phyloP scores from a whole-genome alignment of 2,329 filamentous ascomycete species.

The Blastomyces gilchristii region DNA sequence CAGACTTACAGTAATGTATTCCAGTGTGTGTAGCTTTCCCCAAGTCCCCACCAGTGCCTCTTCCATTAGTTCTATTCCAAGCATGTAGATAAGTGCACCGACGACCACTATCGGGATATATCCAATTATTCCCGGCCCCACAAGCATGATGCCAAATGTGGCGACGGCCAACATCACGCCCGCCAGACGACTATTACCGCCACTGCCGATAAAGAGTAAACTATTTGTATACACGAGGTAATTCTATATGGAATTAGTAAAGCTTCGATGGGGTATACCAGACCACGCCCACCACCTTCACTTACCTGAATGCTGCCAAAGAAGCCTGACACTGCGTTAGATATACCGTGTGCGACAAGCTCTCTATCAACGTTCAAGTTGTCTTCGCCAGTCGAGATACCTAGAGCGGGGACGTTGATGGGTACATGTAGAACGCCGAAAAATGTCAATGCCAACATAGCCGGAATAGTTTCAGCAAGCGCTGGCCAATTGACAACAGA shows the following conservation, averaged over 20 bases:
- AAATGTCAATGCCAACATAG: constrained; percentile 94
- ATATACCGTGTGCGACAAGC: constrained; percentile 82
- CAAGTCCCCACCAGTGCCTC: constrained; percentile 84
- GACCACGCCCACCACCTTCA: not conserved
- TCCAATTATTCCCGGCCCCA: constrained; percentile 79
- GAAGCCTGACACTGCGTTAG: constrained; percentile 80
- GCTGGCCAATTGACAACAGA: constrained; percentile 72
- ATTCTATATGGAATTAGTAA: constrained; percentile 48
- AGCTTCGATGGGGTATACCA: not conserved
- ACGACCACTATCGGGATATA: constrained; percentile 97
- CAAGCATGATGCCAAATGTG: constrained; percentile 71
- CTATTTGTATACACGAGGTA: constrained; percentile 98
- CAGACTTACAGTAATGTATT: constrained; percentile 67
- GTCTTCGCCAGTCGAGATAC: constrained; percentile 82
- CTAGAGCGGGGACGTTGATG: constrained; percentile 92
- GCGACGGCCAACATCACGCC: constrained; percentile 72
- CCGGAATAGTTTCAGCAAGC: constrained; percentile 72
- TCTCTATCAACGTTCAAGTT: constrained; percentile 85
- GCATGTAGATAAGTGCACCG: constrained; percentile 83
- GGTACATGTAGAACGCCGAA: constrained; percentile 95
- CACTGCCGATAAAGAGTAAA: constrained; percentile 89
- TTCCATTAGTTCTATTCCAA: constrained; percentile 82
- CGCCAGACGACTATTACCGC: constrained; percentile 75
- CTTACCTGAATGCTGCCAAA: constrained; percentile 67
- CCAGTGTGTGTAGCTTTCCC: constrained; percentile 73